Conservation (phyloP, 2,329 filamentous ascomycete species). For the Zasmidium angulare region DNA sequence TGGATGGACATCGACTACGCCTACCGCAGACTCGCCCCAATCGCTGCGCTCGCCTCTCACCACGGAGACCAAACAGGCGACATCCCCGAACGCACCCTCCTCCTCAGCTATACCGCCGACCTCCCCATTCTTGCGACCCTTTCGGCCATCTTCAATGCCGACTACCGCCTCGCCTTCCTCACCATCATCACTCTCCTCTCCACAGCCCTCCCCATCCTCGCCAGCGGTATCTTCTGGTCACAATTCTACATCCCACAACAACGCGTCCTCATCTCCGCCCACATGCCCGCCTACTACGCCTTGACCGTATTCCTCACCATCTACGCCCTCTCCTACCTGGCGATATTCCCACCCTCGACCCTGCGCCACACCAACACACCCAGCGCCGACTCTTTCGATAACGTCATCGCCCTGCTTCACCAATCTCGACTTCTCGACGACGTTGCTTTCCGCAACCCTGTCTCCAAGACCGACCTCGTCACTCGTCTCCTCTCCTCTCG, state of each 20-base stretch:
- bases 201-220: constrained; percentile 64
- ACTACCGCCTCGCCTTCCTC: constrained; percentile 65
- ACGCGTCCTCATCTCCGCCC: constrained; percentile 66
- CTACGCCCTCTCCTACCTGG: constrained; percentile 68
- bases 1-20: constrained; percentile 67
- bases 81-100: constrained; percentile 60
- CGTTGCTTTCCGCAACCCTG: constrained; percentile 67
- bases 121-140: constrained; percentile 61
- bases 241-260: constrained; percentile 56
- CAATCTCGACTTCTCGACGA: constrained; percentile 71
- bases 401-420: constrained; percentile 74
- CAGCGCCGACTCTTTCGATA: constrained; percentile 67
- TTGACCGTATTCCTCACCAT: constrained; percentile 72
- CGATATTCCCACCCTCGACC: constrained; percentile 60
- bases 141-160: constrained; percentile 59
- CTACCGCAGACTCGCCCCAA: constrained; percentile 67
- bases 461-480: constrained; percentile 67
- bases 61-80: constrained; percentile 16
- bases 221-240: constrained; percentile 72
- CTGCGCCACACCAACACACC: constrained; percentile 57
- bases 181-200: constrained; percentile 62
- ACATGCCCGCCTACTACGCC: constrained; percentile 68
- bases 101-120: constrained; percentile 69
- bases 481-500: constrained; percentile 62
- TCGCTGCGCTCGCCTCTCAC: constrained; percentile 56